Evolutionary conservation across 345 rosid genomes (phyloP).

Genomic region (Populus euphratica): DNA sequence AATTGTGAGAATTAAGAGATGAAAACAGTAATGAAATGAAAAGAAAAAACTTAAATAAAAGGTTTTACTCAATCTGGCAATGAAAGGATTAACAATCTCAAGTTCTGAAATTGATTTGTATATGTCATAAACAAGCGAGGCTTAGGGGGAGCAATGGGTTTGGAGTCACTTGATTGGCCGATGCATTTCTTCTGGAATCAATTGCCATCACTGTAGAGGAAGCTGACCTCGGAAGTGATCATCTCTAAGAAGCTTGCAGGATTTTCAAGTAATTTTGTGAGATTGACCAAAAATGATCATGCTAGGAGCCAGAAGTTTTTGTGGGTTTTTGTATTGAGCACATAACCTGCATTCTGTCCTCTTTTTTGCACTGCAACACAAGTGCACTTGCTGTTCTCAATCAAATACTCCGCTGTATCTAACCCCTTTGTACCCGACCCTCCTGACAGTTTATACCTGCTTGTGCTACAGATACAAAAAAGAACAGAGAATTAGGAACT

Average conservation of each 20-base stretch:
- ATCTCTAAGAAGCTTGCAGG: background rate
- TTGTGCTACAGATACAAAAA: background rate
- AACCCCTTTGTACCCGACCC: conserved; percentile 50
- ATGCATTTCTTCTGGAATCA: background rate
- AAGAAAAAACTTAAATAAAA: background rate
- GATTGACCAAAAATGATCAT: conserved; percentile 18
- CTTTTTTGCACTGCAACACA: conserved; percentile 81
- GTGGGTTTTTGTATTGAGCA: conserved; percentile 77
- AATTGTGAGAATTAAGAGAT: background rate
- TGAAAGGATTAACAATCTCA: background rate
- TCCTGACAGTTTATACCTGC: conserved; percentile 45
- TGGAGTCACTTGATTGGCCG: background rate
- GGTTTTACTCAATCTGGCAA: background rate
- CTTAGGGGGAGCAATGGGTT: background rate
- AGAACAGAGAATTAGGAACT: background rate
- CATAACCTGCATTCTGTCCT: conserved; percentile 82
- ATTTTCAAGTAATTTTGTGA: background rate
- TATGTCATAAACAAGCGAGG: background rate
- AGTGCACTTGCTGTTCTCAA: conserved; percentile 71
- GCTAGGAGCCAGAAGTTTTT: conserved; percentile 93
- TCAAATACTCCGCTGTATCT: conserved; percentile 79
- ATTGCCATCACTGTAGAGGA: background rate
- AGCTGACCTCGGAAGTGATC: background rate
- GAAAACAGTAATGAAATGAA: background rate
- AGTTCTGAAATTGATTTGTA: conserved; percentile 1